Conservation (phyloP, 768 basidiomycete genomes). For the Strobilomyces dryophilus region DNA sequence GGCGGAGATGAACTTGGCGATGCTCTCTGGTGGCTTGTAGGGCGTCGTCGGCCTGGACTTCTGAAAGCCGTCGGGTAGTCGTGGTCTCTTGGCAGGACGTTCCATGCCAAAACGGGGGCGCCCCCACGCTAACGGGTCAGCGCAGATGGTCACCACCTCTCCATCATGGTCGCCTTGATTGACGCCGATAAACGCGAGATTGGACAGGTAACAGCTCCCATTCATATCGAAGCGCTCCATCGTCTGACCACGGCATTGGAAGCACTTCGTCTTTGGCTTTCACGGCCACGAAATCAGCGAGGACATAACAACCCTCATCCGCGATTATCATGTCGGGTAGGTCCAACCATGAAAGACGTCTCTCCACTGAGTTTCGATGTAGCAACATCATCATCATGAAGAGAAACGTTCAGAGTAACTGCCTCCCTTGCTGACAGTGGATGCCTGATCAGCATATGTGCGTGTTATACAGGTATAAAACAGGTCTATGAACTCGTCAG, state of each 20-base stretch:
- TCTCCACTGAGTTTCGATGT: not conserved
- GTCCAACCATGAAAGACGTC: not conserved
- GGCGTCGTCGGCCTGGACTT: slow-evolving; percentile 18
- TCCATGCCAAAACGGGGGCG: slow-evolving; percentile 2
- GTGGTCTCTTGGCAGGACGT: slow-evolving; percentile 12
- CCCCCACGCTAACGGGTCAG: not conserved
- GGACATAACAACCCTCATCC: slow-evolving; percentile 53
- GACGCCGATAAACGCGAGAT: slow-evolving; percentile 41
- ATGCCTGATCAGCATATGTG: not conserved
- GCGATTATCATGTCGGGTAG: slow-evolving; percentile 58
- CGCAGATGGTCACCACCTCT: not conserved
- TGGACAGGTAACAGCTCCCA: slow-evolving; percentile 35
- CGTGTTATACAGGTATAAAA: slow-evolving; percentile 38
- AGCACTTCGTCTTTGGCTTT: slow-evolving; percentile 75
- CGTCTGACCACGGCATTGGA: not conserved
- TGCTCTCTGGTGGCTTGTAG: slow-evolving; percentile 23
- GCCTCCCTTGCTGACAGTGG: not conserved
- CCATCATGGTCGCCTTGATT: slow-evolving; percentile 25
- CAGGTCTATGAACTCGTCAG: slow-evolving; percentile 48
- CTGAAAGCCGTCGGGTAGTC: slow-evolving; percentile 27
- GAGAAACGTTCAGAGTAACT: slow-evolving; percentile 54
- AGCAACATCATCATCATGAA: slow-evolving; percentile 65
- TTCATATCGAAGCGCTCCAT: not conserved
- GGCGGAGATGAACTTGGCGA: slow-evolving; percentile 29
- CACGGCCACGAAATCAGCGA: slow-evolving; percentile 51